Conservation (phyloP, 2,329 filamentous ascomycete genomes). For the Aureobasidium sp. region DNA sequence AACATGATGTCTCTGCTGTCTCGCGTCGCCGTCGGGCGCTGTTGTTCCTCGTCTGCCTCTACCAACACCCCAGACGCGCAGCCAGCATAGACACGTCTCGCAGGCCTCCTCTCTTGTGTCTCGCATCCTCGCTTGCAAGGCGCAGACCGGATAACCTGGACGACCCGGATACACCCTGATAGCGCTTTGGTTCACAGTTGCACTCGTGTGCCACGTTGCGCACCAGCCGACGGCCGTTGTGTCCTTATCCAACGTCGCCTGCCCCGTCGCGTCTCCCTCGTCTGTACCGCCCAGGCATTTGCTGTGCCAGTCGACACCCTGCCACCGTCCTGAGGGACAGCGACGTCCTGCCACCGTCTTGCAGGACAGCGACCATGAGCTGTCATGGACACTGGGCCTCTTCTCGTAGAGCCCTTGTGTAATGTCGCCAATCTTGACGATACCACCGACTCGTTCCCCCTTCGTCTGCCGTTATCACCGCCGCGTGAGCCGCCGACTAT, state of each 20-base stretch:
- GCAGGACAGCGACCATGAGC: constrained; percentile 9
- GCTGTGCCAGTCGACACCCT: background rate
- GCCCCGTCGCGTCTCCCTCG: constrained; percentile 3
- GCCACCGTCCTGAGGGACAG: background rate
- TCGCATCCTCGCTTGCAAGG: background rate
- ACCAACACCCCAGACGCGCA: background rate
- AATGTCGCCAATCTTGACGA: background rate
- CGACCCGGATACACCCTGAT: background rate
- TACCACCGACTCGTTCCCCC: background rate
- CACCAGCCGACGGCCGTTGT: constrained; percentile 2
- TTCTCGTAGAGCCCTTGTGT: background rate
- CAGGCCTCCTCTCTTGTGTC: background rate
- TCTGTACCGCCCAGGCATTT: background rate
- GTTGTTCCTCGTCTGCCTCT: background rate
- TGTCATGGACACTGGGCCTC: constrained; percentile 6
- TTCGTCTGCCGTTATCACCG: background rate
- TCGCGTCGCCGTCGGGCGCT: background rate
- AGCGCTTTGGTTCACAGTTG: background rate
- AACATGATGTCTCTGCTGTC: background rate
- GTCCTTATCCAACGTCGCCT: constrained; percentile 2
- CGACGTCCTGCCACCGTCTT: background rate
- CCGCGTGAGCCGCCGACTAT: background rate
- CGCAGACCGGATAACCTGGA: background rate
- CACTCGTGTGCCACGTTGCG: constrained; percentile 6
- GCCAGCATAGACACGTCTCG: background rate